A percentile compares a stretch with the other conserved stretches of the same genome.
Evolutionary conservation across 2,329 filamentous ascomycete genomes (phyloP).

Genomic region (Calycina marina): DNA sequence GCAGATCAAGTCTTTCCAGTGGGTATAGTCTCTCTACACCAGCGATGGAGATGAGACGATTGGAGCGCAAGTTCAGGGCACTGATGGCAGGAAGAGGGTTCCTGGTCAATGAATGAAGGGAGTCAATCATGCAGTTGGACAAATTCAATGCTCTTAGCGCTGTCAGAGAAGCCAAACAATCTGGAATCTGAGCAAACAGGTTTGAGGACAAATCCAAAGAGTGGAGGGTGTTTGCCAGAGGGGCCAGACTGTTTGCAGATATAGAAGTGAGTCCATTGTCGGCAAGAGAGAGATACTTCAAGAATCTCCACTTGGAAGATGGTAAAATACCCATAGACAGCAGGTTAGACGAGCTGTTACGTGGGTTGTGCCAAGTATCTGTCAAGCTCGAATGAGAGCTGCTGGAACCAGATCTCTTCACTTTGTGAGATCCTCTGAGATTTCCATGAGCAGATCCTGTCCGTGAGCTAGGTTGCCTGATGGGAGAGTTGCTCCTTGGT

Average conservation of each 20-base stretch:
- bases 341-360: constrained; percentile 68
- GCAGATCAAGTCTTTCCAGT: constrained; percentile 75
- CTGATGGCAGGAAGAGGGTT: constrained; percentile 88
- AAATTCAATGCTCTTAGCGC: constrained; percentile 85
- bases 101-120: constrained; percentile 70
- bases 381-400: constrained; percentile 77
- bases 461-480: constrained; percentile 60
- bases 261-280: constrained; percentile 84
- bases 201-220: constrained; percentile 90
- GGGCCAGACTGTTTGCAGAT: constrained; percentile 57
- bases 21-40: constrained; percentile 82
- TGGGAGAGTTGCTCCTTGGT: constrained; percentile 68
- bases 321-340: constrained; percentile 59
- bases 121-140: constrained; percentile 95
- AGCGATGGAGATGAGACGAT: constrained; percentile 73
- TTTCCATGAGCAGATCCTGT: constrained; percentile 44
- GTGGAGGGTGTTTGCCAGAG: constrained; percentile 74
- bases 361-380: constrained; percentile 44
- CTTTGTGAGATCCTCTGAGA: constrained; percentile 50
- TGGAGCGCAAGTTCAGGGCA: constrained; percentile 78
- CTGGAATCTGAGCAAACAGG: constrained; percentile 85
- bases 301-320: constrained; percentile 82
- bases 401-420: constrained; percentile 76
- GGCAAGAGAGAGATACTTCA: constrained; percentile 79
- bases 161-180: constrained; percentile 73